phyloP scores from a whole-genome alignment of 805 yeast genomes.

The Kuraishia ogatae region DNA sequence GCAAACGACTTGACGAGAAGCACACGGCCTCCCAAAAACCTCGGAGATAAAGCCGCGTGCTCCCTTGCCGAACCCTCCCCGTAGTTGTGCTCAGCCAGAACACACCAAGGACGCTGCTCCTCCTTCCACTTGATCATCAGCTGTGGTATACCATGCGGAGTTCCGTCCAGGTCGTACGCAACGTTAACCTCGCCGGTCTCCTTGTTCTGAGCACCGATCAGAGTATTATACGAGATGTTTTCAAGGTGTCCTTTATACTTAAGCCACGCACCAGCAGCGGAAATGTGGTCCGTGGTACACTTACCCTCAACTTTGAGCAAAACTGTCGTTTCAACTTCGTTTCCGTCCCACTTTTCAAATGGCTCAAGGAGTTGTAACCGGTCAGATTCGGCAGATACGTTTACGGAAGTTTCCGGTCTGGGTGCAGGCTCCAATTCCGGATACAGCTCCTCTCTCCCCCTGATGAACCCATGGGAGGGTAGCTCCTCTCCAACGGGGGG shows the following conservation, averaged over 20 bases:
- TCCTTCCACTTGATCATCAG: constrained; percentile 93
- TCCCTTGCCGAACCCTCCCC: constrained; percentile 99
- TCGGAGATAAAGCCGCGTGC: constrained; percentile 94
- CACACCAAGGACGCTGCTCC: constrained; percentile 82
- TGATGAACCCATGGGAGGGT: constrained; percentile 83
- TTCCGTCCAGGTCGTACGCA: constrained; percentile 81
- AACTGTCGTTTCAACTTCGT: constrained; percentile 71
- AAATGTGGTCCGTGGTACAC: constrained; percentile 97
- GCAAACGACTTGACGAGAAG: constrained; percentile 93
- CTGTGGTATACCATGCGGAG: constrained; percentile 79
- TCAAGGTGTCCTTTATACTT: constrained; percentile 97
- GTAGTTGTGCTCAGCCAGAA: constrained; percentile 94
- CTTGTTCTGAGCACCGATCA: constrained; percentile 94
- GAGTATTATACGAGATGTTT: constrained; percentile 88
- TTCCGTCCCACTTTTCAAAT: constrained; percentile 76
- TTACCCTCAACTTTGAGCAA: constrained; percentile 92
- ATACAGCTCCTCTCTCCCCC: constrained; percentile 59
- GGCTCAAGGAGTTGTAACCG: constrained; percentile 90
- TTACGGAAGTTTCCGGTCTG: constrained; percentile 38
- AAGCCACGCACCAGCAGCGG: constrained; percentile 98
- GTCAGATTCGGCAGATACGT: constrained; percentile 76
- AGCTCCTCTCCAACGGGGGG: constrained; percentile 89
- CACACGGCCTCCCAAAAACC: constrained; percentile 86
- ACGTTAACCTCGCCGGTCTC: constrained; percentile 95
- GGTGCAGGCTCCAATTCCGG: constrained; percentile 51